phyloP scores from a whole-genome alignment of 768 basidiomycete genomes.

The Mycena alexandri region DNA sequence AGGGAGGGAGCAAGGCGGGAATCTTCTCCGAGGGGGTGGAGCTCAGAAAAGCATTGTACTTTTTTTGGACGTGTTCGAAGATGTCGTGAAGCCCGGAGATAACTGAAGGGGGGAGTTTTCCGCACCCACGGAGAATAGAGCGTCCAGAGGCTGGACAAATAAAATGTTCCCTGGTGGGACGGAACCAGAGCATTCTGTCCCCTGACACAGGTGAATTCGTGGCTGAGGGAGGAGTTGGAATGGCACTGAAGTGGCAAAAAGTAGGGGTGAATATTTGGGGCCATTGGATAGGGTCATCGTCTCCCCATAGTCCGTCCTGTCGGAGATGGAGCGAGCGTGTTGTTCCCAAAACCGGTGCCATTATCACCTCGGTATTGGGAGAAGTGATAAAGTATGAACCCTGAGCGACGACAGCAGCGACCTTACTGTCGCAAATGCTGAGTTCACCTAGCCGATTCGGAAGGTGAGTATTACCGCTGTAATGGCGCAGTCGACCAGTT shows the following conservation, averaged over 20 bases:
- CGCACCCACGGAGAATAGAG: background rate
- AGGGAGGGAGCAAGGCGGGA: background rate
- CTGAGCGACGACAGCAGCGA: background rate
- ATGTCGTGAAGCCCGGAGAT: background rate
- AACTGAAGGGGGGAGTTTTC: background rate
- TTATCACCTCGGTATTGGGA: background rate
- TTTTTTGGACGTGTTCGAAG: background rate
- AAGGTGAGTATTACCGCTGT: background rate
- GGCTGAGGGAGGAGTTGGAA: background rate
- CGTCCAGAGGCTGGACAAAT: background rate
- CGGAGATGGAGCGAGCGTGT: background rate
- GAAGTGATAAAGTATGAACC: background rate
- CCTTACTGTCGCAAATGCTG: background rate
- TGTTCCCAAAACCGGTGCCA: background rate
- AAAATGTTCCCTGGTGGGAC: background rate
- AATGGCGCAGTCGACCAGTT: background rate
- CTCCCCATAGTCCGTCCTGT: background rate
- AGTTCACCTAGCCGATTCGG: background rate
- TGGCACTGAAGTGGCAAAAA: background rate
- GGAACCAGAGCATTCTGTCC: background rate
- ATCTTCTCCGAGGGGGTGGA: background rate
- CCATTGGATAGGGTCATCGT: background rate
- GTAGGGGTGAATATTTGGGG: background rate
- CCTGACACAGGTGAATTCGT: too few relatives aligned
- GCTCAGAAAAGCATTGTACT: background rate